Base-by-base conservation (phyloP, 352 stramenopile genomes). In the Globisporangium recalcitrans region DNA sequence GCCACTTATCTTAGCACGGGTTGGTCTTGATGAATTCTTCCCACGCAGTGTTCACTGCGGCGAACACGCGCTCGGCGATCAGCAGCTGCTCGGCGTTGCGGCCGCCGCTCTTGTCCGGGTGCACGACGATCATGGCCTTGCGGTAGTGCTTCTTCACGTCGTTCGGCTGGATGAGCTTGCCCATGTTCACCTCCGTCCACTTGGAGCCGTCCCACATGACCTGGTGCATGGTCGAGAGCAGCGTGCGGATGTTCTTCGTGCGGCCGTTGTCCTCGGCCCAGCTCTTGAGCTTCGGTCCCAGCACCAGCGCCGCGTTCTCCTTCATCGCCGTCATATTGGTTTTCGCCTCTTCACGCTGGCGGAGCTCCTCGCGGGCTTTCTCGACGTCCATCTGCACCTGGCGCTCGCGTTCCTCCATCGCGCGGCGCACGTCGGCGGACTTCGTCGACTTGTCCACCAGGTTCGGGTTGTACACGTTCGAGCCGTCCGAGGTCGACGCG, bases 101-200 rank as follows among this genome's bases (percentile, higher is more conserved):
- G 16, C 89, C 87, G 31, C 80, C 80, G 54, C 82, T 82, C 70
- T 97, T 97, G 76, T 97, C 90, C 10, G 89, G 87, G 61, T 97
- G 90, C 48, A 97, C 90, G 31, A 97, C 84, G 58, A 97, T 90
- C 88, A 97, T 97, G 34, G 90, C 87, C 67, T 93, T 93, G 51
- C 88, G 85, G 70, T 97, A 97, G 64, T 90, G 66, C 68, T 93
- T 89, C 73, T 97, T 97, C n/a, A 97, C 84, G 60, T 95, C 86
- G 47, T 81, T 74, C n/a, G 87, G 88, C 67, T 88, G 73, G 26
- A 97, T 79, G n/a, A 97, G 81, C 69, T 96, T 95, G 65, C 82
- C 89, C 86, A 97, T 94, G 72, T 91, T 92, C 19, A 96, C 81
- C 59, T 94, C 85, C 16, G 70, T 73, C 90, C 90, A 97, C 56